phyloP scores from a whole-genome alignment of 2,329 filamentous ascomycete genomes.

The Exophiala sp. region DNA sequence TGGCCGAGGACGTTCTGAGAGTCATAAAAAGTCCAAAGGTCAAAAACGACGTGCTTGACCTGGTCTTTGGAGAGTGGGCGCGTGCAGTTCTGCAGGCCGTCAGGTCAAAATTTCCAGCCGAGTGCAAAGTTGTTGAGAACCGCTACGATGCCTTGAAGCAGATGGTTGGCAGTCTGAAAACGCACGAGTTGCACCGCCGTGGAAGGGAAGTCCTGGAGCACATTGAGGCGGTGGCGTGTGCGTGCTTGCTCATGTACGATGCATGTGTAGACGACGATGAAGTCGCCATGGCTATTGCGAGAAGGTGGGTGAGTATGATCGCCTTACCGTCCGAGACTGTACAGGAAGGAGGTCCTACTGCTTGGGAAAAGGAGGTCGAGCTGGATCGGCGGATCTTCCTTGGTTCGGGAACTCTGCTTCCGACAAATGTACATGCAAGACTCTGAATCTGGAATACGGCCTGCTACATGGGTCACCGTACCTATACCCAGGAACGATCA shows the following conservation, averaged over 20 bases:
- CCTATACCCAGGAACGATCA: too few relatives aligned
- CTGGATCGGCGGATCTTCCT: conserved; percentile 23
- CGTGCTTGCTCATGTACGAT: conserved; percentile 38
- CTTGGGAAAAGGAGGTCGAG: conserved; percentile 9
- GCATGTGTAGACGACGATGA: conserved; percentile 35
- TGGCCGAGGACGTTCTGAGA: conserved; percentile 24
- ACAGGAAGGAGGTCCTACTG: background rate
- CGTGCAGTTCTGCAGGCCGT: conserved; percentile 8
- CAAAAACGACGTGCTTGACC: conserved; percentile 7
- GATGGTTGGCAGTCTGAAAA: conserved; percentile 2
- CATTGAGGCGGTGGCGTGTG: conserved; percentile 32
- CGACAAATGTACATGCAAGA: conserved; percentile 6
- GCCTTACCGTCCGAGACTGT: conserved; percentile 12
- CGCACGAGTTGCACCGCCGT: conserved; percentile 9
- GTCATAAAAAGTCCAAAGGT: conserved; percentile 16
- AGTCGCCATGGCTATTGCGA: conserved; percentile 35
- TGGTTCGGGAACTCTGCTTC: conserved; percentile 3
- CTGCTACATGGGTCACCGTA: background rate
- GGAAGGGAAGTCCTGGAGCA: conserved; percentile 18
- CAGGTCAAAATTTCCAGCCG: background rate
- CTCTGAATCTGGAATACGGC: conserved; percentile 6
- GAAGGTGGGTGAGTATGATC: conserved; percentile 33
- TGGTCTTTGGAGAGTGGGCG: conserved; percentile 12
- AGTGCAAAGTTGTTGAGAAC: conserved; percentile 8
- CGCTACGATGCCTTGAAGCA: conserved; percentile 10